Evolutionary conservation across 768 basidiomycete genomes (phyloP).

Genomic region (Baorangia bicolor): DNA sequence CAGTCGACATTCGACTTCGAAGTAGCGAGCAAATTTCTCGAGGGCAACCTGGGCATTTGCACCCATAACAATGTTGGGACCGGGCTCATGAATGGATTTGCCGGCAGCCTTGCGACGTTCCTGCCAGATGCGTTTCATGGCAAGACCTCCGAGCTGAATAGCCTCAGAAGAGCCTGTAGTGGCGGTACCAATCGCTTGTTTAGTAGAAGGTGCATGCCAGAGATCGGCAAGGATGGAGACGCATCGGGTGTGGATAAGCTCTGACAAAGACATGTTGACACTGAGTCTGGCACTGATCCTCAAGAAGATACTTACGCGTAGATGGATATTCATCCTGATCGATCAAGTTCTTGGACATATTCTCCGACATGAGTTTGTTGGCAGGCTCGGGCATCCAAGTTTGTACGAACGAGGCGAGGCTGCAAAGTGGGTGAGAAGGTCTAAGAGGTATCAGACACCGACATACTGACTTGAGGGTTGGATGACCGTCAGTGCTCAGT

Average conservation of each 20-base stretch:
- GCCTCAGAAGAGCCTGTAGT: conserved; percentile 73
- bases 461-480: conserved; percentile 46
- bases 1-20: conserved; percentile 62
- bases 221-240: conserved; percentile 62
- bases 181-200: conserved; percentile 62
- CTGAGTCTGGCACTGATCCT: background rate
- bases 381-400: conserved; percentile 60
- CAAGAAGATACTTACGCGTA: conserved; percentile 36
- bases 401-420: conserved; percentile 64
- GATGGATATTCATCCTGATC: conserved; percentile 71
- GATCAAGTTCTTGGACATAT: conserved; percentile 65
- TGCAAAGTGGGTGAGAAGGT: conserved; percentile 9
- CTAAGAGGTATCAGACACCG: background rate
- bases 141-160: conserved; percentile 70
- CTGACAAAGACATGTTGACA: conserved; percentile 15
- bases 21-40: conserved; percentile 69
- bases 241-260: conserved; percentile 45
- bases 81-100: conserved; percentile 64
- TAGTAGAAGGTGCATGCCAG: conserved; percentile 60
- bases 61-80: conserved; percentile 64
- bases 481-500: conserved; percentile 52
- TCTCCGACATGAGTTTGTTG: conserved; percentile 59
- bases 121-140: conserved; percentile 73
- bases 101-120: conserved; percentile 62
- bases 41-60: conserved; percentile 70